phyloP scores from a whole-genome alignment of 2,329 filamentous ascomycete species.

The Alternaria ethzedia region DNA sequence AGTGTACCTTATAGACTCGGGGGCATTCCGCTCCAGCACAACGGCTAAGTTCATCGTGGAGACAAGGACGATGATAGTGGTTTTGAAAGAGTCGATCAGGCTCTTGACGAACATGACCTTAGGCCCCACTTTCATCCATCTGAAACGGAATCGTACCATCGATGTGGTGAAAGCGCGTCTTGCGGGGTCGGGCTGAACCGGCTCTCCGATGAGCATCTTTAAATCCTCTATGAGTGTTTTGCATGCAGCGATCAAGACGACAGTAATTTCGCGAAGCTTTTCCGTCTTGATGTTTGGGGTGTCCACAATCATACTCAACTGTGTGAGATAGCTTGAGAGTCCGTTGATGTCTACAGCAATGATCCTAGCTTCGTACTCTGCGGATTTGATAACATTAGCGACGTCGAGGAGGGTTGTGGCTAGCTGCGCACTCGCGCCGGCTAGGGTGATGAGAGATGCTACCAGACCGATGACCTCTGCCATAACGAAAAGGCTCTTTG shows the following conservation, averaged over 20 bases:
- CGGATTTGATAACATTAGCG: neutral
- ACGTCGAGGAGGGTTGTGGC: neutral
- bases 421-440: neutral
- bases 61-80: neutral
- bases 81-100: neutral
- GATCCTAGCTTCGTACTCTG: neutral
- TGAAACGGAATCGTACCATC: neutral
- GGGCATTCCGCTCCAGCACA: neutral
- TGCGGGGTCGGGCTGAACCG: fast-evolving
- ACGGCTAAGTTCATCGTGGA: neutral
- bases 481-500: neutral
- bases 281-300: neutral
- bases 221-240: neutral
- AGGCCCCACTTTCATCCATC: neutral
- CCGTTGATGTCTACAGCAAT: neutral
- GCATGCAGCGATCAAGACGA: neutral
- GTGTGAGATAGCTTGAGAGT: neutral
- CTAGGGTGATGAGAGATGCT: neutral
- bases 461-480: neutral
- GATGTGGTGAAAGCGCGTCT: neutral
- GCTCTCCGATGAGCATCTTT: neutral
- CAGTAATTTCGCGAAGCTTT: neutral
- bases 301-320: neutral
- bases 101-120: neutral
- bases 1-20: neutral